Evolutionary conservation across 2,329 filamentous ascomycete species (phyloP), one percentile per base, ranked within the genome.

Genomic region (Diaporthe vaccinii): DNA sequence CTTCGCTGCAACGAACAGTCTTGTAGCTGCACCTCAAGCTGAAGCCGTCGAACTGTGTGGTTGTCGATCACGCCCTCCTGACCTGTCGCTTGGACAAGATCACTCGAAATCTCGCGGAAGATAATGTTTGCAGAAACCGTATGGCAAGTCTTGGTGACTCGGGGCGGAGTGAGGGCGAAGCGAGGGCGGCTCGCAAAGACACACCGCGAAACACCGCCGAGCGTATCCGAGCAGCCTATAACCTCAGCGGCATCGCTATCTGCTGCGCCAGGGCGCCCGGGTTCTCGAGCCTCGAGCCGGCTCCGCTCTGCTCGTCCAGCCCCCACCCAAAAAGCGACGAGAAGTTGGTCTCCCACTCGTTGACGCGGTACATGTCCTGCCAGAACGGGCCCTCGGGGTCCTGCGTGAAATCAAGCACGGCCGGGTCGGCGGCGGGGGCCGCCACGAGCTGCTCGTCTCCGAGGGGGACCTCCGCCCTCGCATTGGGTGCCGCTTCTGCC

Each of bases 261-360:
- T 68, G 62, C 2, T 36, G 15, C 22, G 14, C 14, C 31, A 53
- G 22, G 9, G 10, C 25, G 5, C n/a, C 62, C 15, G 25, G 25
- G 10, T 34, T 49, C 39, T 65, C 61, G 39, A 65, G 15, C 25
- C 41, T 49, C 28, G 41, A 15, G 7, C 44, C 61, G 6, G 65
- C 28, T 7, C 31, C 57, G 36, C 25, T 20, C n/a, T 44, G 28
- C 28, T 72, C 72, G 28, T 59, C 62, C 39, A 62, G 15, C 10
- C 53, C 53, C 75, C 75, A 74, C n/a, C 75, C 75, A 8, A 76
- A 68, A 25, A 76, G 31, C 20, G 67, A 62, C 34, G 34, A 68
- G 61, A 76, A 72, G 25, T 59, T 72, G 36, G 51, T 61, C 36
- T 76, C 73, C 75, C 68, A 72, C 44, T 76, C 67, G n/a, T 61